Percentiles rank a stretch among this genome's conserved stretches.
Evolutionary conservation across 2,329 filamentous ascomycete species (phyloP).

Genomic region (Penicillium glabrum): DNA sequence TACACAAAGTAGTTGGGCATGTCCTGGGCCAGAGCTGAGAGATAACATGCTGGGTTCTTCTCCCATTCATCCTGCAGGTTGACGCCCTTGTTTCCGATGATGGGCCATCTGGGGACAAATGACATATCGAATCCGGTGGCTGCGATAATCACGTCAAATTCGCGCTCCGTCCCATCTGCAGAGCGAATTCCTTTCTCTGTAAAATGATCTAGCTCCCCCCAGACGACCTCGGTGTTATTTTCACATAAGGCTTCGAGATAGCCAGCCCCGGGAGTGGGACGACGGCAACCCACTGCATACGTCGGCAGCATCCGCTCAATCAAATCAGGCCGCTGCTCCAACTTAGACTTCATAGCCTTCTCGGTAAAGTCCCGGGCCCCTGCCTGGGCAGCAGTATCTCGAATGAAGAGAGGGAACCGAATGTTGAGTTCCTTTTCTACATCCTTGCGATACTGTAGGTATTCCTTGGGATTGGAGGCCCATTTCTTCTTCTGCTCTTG

Average conservation of each 20-base stretch:
- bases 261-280: conserved; percentile 4
- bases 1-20: conserved; percentile 32
- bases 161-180: conserved; percentile 13
- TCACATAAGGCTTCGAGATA: conserved; percentile 11
- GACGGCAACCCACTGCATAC: conserved; percentile 1
- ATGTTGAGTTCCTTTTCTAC: background rate
- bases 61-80: conserved; percentile 22
- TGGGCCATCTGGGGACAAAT: conserved; percentile 35
- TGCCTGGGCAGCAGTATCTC: background rate
- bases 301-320: too few relatives aligned
- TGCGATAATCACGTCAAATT: conserved; percentile 36
- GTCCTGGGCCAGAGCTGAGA: conserved; percentile 16
- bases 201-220: conserved; percentile 21
- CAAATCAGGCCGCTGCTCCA: background rate
- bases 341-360: background rate
- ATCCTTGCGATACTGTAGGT: conserved; percentile 6
- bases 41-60: conserved; percentile 20
- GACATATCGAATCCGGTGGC: conserved; percentile 45
- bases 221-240: conserved; percentile 22
- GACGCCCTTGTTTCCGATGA: conserved; percentile 29
- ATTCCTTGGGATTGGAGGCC: conserved; percentile 10
- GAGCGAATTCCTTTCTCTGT: conserved; percentile 22
- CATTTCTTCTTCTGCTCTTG: conserved; percentile 25
- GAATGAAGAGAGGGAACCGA: background rate
- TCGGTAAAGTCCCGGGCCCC: too few relatives aligned